phyloP scores from a whole-genome alignment of 73 alveolate genomes.

The Paramecium biaurelia region DNA sequence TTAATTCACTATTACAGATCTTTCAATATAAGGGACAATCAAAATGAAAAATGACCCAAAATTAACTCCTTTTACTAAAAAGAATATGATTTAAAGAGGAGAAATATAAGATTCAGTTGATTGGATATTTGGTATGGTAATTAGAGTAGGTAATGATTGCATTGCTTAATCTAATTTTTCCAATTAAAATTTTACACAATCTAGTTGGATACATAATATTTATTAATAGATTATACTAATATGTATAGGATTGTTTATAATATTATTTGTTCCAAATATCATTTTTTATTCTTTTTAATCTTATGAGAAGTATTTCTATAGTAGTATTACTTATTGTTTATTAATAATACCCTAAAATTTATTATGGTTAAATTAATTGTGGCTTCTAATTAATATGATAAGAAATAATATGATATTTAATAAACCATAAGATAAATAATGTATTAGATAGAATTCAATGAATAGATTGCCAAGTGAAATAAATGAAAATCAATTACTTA shows the following conservation, averaged over 20 bases:
- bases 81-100: conserved; percentile 25
- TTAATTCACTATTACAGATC: background rate
- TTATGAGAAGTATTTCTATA: background rate
- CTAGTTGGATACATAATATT: background rate
- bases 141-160: conserved; percentile 32
- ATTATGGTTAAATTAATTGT: background rate
- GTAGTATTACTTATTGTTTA: background rate
- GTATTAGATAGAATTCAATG: background rate
- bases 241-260: background rate
- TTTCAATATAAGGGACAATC: background rate
- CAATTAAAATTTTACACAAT: background rate
- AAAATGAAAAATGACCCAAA: conserved; percentile 36
- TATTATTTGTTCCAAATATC: background rate
- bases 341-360: background rate
- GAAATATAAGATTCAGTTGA: conserved; percentile 17
- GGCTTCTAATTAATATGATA: background rate
- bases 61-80: conserved; percentile 15
- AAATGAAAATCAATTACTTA: background rate
- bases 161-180: background rate
- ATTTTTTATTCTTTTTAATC: background rate
- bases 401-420: background rate
- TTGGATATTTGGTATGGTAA: conserved; percentile 39
- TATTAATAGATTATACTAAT: background rate
- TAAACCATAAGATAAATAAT: background rate
- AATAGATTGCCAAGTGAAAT: background rate